Evolutionary conservation across 805 yeast species (phyloP), one percentile per base, ranked within the genome.

Genomic region (Lachancea waltii): DNA sequence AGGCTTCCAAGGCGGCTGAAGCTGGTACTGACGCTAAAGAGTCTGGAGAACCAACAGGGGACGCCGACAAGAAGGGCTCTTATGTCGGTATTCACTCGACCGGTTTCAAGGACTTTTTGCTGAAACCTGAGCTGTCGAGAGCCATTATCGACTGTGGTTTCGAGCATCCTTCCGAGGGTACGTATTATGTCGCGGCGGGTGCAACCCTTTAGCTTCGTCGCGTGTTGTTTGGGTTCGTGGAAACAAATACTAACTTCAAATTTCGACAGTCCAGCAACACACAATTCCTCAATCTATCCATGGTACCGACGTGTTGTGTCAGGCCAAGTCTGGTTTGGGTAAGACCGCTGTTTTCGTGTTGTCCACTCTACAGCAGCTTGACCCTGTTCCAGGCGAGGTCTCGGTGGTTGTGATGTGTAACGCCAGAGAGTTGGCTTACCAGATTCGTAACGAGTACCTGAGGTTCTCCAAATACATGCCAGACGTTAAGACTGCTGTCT

Each of bases 271-370:
- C 51, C 98, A 90, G 72, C 98, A 90, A 72, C 90, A 86, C 53
- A 85, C 96, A 68, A 92, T 90, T 58, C 98, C 98, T 39, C 97
- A 92, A 70, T 85, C 97, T 41, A 86, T 90, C 60, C 82, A 90
- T 54, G 98, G 97, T 60, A 90, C 95, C 46, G 98, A 90, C 62
- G 97, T 90, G 43, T 70, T 90, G 51, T 92, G 98, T 72, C 98
- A 90, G 74, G 98, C 98, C 66, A 90, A 92, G 72, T 92, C 98
- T 33, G 98, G 98, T 83, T 75, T 92, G 53, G 98, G 98, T 80
- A 90, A 90, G 67, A 90, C 98, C 43, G 98, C 98, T 32, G 97
- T 90, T 41, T 90, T 90, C 55, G 97, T 90, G 44, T 74, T 90
- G 56, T 85, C 96, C 18, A 90, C 98, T 46, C 75, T 90, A 61